These are phyloP conservation scores for Paecilomyces dactylethromorphus DNA, from an alignment of 2,329 filamentous ascomycete species.

Conservation along the genomic window DNA sequence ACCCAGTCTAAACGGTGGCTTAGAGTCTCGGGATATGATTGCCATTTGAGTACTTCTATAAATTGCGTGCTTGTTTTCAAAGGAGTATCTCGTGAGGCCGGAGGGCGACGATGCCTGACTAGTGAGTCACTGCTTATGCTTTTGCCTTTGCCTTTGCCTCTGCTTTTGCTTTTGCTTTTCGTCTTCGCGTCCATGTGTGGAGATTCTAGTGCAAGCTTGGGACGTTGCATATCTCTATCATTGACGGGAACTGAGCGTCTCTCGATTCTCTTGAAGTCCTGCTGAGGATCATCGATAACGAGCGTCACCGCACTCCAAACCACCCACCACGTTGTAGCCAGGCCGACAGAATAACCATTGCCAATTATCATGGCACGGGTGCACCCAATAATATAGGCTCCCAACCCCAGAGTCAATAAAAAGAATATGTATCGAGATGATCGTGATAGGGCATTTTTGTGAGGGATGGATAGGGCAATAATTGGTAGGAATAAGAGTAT, in stretches of 20 bases:
- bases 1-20: slow-evolving; percentile 53
- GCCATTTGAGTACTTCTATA: slow-evolving; percentile 41
- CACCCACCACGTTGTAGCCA: slow-evolving; percentile 48
- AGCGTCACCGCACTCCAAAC: slow-evolving; percentile 49
- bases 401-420: slow-evolving; percentile 35
- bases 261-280: slow-evolving; percentile 52
- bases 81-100: background rate
- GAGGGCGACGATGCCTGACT: background rate
- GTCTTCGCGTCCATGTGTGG: background rate
- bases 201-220: background rate
- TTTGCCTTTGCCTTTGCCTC: too few species aligned
- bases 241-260: slow-evolving; percentile 13
- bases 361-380: slow-evolving; percentile 45
- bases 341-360: slow-evolving; percentile 49
- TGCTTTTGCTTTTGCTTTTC: too few species aligned
- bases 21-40: slow-evolving; percentile 46
- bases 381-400: slow-evolving; percentile 37
- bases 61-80: background rate
- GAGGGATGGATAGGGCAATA: slow-evolving; percentile 47
- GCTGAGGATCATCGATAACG: slow-evolving; percentile 50
- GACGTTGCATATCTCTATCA: background rate
- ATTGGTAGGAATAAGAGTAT: slow-evolving; percentile 30
- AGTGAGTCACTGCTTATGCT: background rate
- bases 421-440: slow-evolving; percentile 40
- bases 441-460: slow-evolving; percentile 24